Evolutionary conservation across 352 stramenopile species (phyloP).

Genomic region (Phytophthora sp.): DNA sequence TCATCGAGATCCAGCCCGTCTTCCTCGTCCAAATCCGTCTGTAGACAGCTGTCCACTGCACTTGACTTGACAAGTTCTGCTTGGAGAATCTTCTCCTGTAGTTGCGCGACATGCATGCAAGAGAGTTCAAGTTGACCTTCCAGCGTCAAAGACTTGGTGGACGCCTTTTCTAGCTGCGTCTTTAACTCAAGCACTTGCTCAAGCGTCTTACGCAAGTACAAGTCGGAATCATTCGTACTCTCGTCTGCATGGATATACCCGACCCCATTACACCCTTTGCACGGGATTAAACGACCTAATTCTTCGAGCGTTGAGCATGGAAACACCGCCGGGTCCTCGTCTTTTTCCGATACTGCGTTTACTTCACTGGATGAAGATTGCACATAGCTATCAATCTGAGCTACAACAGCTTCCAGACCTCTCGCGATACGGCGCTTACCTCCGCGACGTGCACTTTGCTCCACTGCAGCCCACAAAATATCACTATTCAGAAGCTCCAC

Average conservation of each 20-base stretch:
- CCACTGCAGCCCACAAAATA: conserved; percentile 60
- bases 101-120: conserved; percentile 27
- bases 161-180: conserved; percentile 45
- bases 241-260: conserved; percentile 51
- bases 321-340: background rate
- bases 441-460: conserved; percentile 47
- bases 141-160: conserved; percentile 32
- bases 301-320: conserved; percentile 17
- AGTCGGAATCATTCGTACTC: conserved; percentile 40
- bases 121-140: conserved; percentile 50
- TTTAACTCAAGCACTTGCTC: conserved; percentile 68
- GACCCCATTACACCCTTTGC: conserved; percentile 54
- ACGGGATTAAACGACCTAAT: conserved; percentile 52
- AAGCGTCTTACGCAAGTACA: conserved; percentile 69
- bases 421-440: conserved; percentile 47
- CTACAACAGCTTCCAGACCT: conserved; percentile 56
- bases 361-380: conserved; percentile 12
- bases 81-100: conserved; percentile 49
- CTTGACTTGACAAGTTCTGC: conserved; percentile 41
- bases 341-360: conserved; percentile 10
- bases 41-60: conserved; percentile 42
- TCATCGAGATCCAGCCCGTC: conserved; percentile 56
- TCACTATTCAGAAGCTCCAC: conserved; percentile 73
- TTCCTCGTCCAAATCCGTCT: conserved; percentile 62
- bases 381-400: conserved; percentile 38